These are phyloP conservation scores for Phylloboletellus chloephorus DNA, from an alignment of 1,284 basidiomycete genomes.

Conservation along the genomic window DNA sequence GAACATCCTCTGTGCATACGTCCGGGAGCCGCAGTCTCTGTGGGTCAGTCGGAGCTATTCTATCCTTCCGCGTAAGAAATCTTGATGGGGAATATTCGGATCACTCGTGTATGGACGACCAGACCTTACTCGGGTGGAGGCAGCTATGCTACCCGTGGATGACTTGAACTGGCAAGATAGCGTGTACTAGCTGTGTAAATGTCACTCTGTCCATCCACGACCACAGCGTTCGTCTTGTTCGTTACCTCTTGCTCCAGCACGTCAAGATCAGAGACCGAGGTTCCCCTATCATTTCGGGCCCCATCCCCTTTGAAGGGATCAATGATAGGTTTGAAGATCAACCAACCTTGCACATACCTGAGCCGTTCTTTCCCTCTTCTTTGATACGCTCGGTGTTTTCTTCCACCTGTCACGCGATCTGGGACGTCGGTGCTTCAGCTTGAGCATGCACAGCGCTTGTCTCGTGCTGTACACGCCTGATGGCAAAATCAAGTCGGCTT, in stretches of 20 bases:
- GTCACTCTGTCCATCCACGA: conserved; percentile 47
- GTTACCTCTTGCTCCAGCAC: conserved; percentile 40
- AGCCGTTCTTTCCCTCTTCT: conserved; percentile 45
- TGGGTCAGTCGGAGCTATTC: conserved; percentile 1
- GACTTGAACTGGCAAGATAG: conserved; percentile 50
- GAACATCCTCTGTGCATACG: conserved; percentile 15
- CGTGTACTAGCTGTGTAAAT: conserved; percentile 41
- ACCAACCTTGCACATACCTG: conserved; percentile 34
- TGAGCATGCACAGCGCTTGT: conserved; percentile 49
- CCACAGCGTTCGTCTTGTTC: conserved; percentile 46
- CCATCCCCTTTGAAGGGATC: conserved; percentile 36
- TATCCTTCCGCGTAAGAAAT: conserved; percentile 3
- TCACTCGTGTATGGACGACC: neutral
- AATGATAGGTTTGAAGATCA: neutral
- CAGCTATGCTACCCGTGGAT: conserved; percentile 32
- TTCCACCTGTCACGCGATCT: conserved; percentile 38
- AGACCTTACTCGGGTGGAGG: neutral
- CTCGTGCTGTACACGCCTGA: conserved; percentile 34
- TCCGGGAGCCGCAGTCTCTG: conserved; percentile 3
- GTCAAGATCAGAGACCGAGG: conserved; percentile 33
- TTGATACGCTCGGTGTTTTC: conserved; percentile 43
- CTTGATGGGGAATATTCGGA: neutral
- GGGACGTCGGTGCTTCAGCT: conserved; percentile 40
- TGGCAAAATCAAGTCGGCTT: neutral
- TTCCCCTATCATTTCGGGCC: conserved; percentile 40